A percentile compares a stretch with the other conserved stretches of the same genome.
Conservation (phyloP, 1,284 basidiomycete species). For the Lentinula novae-zelandiae region DNA sequence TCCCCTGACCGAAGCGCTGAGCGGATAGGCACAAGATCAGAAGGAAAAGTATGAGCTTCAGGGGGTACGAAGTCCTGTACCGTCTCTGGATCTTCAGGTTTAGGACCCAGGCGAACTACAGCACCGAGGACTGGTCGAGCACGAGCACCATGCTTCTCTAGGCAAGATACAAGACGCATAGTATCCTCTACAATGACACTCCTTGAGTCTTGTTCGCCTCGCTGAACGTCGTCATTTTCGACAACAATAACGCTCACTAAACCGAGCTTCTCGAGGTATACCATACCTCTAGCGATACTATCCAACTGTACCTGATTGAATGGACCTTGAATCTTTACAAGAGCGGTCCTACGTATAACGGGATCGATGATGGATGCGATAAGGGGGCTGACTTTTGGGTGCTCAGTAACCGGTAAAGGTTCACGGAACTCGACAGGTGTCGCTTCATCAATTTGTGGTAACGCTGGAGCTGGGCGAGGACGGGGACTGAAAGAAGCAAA, state of each 20-base stretch:
- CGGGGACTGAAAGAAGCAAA: conserved; percentile 79
- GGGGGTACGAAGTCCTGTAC: conserved; percentile 37
- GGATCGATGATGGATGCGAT: conserved; percentile 85
- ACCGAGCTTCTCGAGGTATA: conserved; percentile 94
- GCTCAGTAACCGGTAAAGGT: conserved; percentile 18
- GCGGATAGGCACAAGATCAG: conserved; percentile 79
- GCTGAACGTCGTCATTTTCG: conserved; percentile 79
- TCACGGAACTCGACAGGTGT: conserved; percentile 2
- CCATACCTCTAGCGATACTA: conserved; percentile 90
- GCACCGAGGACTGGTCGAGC: conserved; percentile 87
- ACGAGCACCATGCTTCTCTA: conserved; percentile 82
- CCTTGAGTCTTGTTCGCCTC: conserved; percentile 66
- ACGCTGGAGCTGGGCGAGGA: conserved; percentile 22
- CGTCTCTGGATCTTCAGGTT: conserved; percentile 47
- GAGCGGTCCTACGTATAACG: conserved; percentile 78
- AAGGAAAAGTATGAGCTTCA: conserved; percentile 72
- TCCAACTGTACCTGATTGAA: conserved; percentile 95
- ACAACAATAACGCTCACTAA: conserved; percentile 93
- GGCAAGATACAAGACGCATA: conserved; percentile 78
- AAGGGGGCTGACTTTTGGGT: conserved; percentile 49
- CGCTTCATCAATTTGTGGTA: neutral
- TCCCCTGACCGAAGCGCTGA: conserved; percentile 89
- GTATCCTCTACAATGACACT: conserved; percentile 65
- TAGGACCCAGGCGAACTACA: conserved; percentile 81
- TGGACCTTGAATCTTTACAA: conserved; percentile 97